Percentiles rank a stretch among this genome's conserved stretches.
Conservation (phyloP, 2,329 filamentous ascomycete species). For the Xylaria sp. region DNA sequence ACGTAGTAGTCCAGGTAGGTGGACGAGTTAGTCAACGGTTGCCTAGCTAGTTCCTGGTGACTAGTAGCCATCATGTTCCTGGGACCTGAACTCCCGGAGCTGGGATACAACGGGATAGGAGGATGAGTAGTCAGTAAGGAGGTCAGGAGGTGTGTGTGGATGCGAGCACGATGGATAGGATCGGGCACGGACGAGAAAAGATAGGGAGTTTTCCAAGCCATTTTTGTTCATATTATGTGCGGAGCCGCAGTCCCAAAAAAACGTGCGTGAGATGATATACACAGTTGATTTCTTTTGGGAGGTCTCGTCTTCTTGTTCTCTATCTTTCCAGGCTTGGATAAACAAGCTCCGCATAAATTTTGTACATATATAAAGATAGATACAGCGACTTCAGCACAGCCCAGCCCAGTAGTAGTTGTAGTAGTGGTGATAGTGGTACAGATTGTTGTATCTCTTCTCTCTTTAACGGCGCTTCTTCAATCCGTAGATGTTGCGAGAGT, state of each 20-base stretch:
- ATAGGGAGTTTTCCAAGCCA: constrained; percentile 1
- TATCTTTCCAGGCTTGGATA: constrained; percentile 1
- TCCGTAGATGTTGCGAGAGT: constrained; percentile 51
- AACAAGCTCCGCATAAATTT: constrained; percentile 5
- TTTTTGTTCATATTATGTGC: constrained; percentile 8
- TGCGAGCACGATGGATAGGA: not conserved
- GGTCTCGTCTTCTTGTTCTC: not conserved
- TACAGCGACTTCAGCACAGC: constrained; percentile 11
- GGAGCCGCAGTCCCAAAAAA: not conserved
- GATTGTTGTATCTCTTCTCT: not conserved
- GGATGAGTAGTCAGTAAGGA: too few species aligned
- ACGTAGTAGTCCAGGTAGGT: too few species aligned
- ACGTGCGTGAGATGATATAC: constrained; percentile 15
- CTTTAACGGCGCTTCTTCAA: constrained; percentile 19
- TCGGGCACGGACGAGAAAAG: not conserved
- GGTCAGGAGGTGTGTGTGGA: not conserved
- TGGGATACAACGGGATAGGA: too few species aligned
- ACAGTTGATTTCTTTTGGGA: constrained; percentile 5
- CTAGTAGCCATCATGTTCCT: too few species aligned
- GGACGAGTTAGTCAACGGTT: not conserved
- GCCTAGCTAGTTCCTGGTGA: too few species aligned
- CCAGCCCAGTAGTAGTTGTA: too few species aligned
- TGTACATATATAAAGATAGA: constrained; percentile 16
- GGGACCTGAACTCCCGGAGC: too few species aligned
- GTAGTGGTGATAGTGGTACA: too few species aligned